Evolutionary conservation across 2,329 filamentous ascomycete species (phyloP).

Genomic region (Talaromyces sp.): DNA sequence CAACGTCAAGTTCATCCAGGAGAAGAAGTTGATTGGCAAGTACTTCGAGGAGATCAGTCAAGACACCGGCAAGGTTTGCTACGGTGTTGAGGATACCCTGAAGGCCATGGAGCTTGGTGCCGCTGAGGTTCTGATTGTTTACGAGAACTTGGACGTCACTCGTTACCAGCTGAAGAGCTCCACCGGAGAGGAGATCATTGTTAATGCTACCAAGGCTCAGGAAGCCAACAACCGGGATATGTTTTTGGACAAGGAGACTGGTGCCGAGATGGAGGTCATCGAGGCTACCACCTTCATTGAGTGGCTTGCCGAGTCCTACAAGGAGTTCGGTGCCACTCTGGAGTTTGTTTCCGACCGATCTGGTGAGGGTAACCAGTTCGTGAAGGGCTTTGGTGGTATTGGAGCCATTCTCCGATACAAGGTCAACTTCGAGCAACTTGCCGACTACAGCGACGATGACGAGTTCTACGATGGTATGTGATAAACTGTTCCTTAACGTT

Average conservation of each 20-base stretch:
- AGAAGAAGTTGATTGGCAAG: constrained; percentile 98
- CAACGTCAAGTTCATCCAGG: constrained; percentile 99
- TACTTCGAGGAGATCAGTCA: constrained; percentile 99
- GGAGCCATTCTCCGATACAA: constrained; percentile 98
- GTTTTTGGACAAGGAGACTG: constrained; percentile 95
- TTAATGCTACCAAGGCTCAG: constrained; percentile 87
- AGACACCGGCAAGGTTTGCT: constrained; percentile 95
- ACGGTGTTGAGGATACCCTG: constrained; percentile 95
- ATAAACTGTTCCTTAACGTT: background rate
- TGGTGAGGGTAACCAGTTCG: constrained; percentile 98
- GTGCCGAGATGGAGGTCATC: constrained; percentile 94
- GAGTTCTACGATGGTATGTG: constrained; percentile 79
- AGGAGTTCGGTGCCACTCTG: constrained; percentile 91
- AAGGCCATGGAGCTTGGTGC: constrained; percentile 96
- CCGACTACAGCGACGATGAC: constrained; percentile 85
- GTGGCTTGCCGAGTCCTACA: constrained; percentile 98
- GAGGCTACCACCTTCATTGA: constrained; percentile 93
- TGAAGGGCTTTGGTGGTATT: constrained; percentile 98
- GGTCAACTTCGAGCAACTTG: constrained; percentile 99
- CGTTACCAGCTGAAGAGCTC: constrained; percentile 87
- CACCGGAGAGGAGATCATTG: constrained; percentile 68
- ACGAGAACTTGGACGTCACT: constrained; percentile 93
- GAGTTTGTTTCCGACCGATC: constrained; percentile 98
- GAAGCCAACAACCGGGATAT: constrained; percentile 77
- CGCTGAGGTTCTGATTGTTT: constrained; percentile 91